Evolutionary conservation across 192 early-diverging fungal genomes (phyloP).

Genomic region (Mycoemilia scoparia): DNA sequence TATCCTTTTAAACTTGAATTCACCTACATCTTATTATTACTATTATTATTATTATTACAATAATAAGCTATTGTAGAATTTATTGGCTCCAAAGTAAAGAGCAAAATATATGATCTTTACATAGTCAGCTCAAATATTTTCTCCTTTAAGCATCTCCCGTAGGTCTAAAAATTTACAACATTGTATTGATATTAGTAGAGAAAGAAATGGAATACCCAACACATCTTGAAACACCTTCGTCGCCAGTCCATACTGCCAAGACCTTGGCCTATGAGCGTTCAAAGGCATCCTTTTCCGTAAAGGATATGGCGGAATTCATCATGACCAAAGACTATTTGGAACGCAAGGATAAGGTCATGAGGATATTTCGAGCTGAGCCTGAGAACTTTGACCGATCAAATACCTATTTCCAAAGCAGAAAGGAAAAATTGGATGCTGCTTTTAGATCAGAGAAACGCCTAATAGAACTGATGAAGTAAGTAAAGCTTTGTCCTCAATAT

Average conservation of each 20-base stretch:
- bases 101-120: background rate
- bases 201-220: background rate
- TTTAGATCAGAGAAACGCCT: conserved; percentile 41
- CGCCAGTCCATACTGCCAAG: too few species aligned
- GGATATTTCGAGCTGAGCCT: conserved; percentile 45
- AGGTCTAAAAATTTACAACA: background rate
- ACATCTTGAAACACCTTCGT: too few species aligned
- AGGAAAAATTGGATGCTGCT: conserved; percentile 42
- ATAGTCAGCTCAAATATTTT: background rate
- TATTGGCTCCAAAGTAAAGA: background rate
- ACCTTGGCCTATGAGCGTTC: conserved; percentile 45
- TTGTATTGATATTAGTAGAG: background rate
- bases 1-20: background rate
- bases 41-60: background rate
- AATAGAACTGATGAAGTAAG: conserved; percentile 38
- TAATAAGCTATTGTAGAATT: background rate
- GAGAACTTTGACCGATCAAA: conserved; percentile 47
- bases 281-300: conserved; percentile 40
- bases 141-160: background rate
- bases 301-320: conserved; percentile 47
- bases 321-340: conserved; percentile 43
- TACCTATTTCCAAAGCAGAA: conserved; percentile 50
- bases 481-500: background rate
- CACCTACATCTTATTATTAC: background rate
- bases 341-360: conserved; percentile 34